Percentiles rank a stretch among this genome's conserved stretches.
These are phyloP conservation scores for Euclidium syriacum DNA, from an alignment of 345 rosid species.

Conservation along the genomic window DNA sequence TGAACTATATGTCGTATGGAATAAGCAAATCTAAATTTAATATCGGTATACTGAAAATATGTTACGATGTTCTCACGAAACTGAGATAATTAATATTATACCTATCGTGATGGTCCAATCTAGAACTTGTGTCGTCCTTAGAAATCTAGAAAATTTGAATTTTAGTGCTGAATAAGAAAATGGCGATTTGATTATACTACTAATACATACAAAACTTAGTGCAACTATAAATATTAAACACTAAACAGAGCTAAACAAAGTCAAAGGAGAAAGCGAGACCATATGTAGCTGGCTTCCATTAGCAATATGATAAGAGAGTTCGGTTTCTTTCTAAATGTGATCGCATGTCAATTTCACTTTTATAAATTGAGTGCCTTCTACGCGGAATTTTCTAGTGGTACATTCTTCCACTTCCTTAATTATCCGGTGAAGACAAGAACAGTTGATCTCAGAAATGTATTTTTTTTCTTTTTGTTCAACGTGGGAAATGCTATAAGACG, in stretches of 20 bases:
- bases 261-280: constrained; percentile 22
- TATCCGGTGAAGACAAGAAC: constrained; percentile 19
- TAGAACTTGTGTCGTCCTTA: constrained; percentile 2
- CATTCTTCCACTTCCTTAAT: constrained; percentile 27
- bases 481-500: background rate
- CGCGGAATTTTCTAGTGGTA: constrained; percentile 24
- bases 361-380: constrained; percentile 18
- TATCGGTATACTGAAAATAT: background rate
- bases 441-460: background rate
- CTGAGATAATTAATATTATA: background rate
- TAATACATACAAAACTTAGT: background rate
- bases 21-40: background rate
- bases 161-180: constrained; percentile 7
- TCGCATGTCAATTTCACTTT: constrained; percentile 13
- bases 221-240: background rate
- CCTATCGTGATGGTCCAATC: background rate
- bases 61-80: background rate
- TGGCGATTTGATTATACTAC: background rate
- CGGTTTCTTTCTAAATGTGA: constrained; percentile 20
- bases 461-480: background rate
- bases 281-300: constrained; percentile 33
- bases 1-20: background rate
- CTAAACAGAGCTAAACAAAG: constrained; percentile 13
- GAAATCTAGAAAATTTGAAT: background rate
- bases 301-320: constrained; percentile 24